Evolutionary conservation across 1,284 basidiomycete species (phyloP).

Genomic region (Rhizopogon parksii): DNA sequence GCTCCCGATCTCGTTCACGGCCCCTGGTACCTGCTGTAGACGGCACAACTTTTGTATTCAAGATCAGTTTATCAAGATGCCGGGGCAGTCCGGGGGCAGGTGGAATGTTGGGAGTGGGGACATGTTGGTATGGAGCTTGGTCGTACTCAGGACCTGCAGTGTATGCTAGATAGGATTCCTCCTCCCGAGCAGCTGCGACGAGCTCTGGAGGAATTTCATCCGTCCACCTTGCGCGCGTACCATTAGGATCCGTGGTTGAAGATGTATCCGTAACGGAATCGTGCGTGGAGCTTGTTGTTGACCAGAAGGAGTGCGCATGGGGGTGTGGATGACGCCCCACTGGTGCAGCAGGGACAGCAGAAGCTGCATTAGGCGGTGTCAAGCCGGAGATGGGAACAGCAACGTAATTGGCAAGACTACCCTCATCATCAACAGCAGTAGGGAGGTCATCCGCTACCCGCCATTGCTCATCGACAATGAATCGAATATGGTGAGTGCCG

Average conservation of each 20-base stretch:
- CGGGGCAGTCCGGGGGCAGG: slow-evolving; percentile 83
- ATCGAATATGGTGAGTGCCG: slow-evolving; percentile 93
- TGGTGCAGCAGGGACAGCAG: slow-evolving; percentile 31
- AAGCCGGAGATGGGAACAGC: slow-evolving; percentile 38
- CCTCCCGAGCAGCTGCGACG: slow-evolving; percentile 72
- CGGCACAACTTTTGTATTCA: slow-evolving; percentile 57
- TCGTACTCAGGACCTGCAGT: slow-evolving; percentile 28
- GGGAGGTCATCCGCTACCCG: slow-evolving; percentile 74
- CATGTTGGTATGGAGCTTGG: slow-evolving; percentile 21
- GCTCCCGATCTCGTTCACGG: slow-evolving; percentile 29
- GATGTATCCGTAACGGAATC: slow-evolving; percentile 19
- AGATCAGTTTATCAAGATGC: slow-evolving; percentile 89
- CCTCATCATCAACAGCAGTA: slow-evolving; percentile 91
- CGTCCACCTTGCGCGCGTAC: slow-evolving; percentile 57
- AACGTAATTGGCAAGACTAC: slow-evolving; percentile 93
- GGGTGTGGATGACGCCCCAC: slow-evolving; percentile 25
- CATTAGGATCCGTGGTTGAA: slow-evolving; percentile 20
- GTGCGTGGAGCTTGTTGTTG: slow-evolving; percentile 32
- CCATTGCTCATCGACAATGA: slow-evolving; percentile 92
- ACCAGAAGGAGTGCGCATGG: slow-evolving; percentile 30
- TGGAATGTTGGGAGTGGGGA: slow-evolving; percentile 70
- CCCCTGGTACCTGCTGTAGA: slow-evolving; percentile 24
- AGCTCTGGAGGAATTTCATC: slow-evolving; percentile 68
- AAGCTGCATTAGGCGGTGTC: slow-evolving; percentile 23
- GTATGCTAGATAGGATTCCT: slow-evolving; percentile 66